Evolutionary conservation across 495 filamentous ascomycete species (phyloP), one percentile per base, ranked within the genome.

Genomic region (Podospora tetraspora): DNA sequence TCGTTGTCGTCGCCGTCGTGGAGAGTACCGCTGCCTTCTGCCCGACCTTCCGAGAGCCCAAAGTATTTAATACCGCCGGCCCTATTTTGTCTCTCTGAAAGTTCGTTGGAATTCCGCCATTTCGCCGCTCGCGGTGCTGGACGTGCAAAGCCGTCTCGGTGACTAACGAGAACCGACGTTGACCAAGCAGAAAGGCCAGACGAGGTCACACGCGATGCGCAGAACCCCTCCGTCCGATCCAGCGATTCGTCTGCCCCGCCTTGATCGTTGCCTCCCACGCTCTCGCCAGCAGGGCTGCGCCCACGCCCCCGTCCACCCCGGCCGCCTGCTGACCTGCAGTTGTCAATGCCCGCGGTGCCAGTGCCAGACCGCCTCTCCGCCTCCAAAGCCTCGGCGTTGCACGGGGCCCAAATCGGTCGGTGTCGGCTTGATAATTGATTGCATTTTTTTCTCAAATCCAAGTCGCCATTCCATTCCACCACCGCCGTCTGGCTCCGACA

Each of bases 311-410:
- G 22, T 63, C 43, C 43, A n/a, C 37, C 43, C 43, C 12, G 43
- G 16, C 43, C 43, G 19, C 43, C 43, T 52, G 43, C 43, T 52
- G 43, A 52, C 43, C 43, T 52, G 43, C 43, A 19, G 27, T 65
- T 58, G 61, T 43, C 34, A 66, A 67, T 66, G 66, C 64, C 67
- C 25, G 66, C 60, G 69, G 67, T 73, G 72, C 65, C 62, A 57
- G 71, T 73, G 70, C 69, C 65, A 72, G 71, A 73, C 69, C 73
- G 71, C 71, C 73, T 72, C 70, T 68, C 69, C 73, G 71, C 71
- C 73, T 72, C 70, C 70, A 68, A 68, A 60, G 59, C 63, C 68
- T 74, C 68, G 70, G 72, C 61, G 61, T 62, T 29, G 70, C 67
- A 72, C 68, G 63, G 70, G 24, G 67, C 68, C 66, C 62, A 64